Conservation (phyloP, 2,329 filamentous ascomycete species). For the Canariomyces notabilis region DNA sequence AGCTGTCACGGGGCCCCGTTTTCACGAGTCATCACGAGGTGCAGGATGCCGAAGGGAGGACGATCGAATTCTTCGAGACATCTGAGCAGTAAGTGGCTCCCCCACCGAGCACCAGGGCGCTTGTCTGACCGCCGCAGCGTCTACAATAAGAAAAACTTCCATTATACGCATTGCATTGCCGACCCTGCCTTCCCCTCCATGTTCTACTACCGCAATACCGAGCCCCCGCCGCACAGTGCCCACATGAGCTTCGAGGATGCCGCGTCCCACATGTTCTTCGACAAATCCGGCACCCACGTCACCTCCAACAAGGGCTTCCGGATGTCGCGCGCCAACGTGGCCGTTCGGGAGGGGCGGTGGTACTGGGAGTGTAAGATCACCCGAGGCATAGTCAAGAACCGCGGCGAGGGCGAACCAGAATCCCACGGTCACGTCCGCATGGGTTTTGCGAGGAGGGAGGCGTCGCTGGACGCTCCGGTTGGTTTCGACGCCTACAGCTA, state of each 20-base stretch:
- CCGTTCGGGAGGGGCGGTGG: conserved; percentile 80
- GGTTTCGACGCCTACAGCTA: conserved; percentile 93
- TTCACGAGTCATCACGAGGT: conserved; percentile 53
- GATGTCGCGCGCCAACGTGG: conserved; percentile 85
- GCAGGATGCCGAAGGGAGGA: conserved; percentile 43
- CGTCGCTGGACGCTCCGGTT: conserved; percentile 75
- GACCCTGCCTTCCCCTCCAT: conserved; percentile 82
- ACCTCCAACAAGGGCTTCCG: conserved; percentile 92
- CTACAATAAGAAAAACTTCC: conserved; percentile 68
- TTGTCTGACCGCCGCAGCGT: conserved; percentile 43
- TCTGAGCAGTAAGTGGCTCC: conserved; percentile 53
- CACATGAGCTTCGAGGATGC: conserved; percentile 92
- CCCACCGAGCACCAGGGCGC: background rate
- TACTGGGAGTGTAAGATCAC: conserved; percentile 94
- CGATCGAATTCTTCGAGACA: conserved; percentile 56
- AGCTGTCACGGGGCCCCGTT: conserved; percentile 52
- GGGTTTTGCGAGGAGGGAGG: conserved; percentile 79
- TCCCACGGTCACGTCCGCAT: conserved; percentile 67
- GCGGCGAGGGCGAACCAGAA: conserved; percentile 40
- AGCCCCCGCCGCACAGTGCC: conserved; percentile 75
- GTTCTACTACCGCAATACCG: conserved; percentile 84
- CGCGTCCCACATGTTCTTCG: conserved; percentile 78
- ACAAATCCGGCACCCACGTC: conserved; percentile 67
- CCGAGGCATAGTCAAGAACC: conserved; percentile 58
- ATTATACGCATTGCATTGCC: conserved; percentile 86